These are phyloP conservation scores for Colletotrichum simmondsii DNA, from an alignment of 2,329 filamentous ascomycete species.

Conservation along the genomic window DNA sequence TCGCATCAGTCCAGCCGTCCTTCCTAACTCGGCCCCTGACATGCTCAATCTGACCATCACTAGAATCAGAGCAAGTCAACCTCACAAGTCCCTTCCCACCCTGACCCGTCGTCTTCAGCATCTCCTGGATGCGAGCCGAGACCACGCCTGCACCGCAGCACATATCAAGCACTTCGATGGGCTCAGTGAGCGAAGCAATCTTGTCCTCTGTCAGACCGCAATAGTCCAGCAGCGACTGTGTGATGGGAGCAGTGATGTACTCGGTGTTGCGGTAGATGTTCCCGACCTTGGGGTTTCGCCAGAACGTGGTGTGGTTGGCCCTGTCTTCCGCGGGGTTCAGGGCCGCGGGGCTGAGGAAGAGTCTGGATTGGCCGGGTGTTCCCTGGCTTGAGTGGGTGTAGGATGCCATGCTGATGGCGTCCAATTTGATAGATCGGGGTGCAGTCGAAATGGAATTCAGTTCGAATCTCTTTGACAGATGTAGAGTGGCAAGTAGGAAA, in stretches of 20 bases:
- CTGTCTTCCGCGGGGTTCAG: background rate
- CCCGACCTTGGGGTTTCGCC: background rate
- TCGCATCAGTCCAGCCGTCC: constrained; percentile 4
- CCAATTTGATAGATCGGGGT: too few species aligned
- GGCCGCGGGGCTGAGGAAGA: constrained; percentile 6
- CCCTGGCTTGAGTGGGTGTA: background rate
- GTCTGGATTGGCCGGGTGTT: constrained; percentile 3
- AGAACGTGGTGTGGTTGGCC: constrained; percentile 7
- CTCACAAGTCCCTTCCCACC: background rate
- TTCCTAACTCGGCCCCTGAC: background rate
- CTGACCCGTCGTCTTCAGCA: background rate
- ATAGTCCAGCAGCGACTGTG: background rate
- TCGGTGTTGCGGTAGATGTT: constrained; percentile 16
- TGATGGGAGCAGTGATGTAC: background rate
- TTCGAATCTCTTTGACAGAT: too few species aligned
- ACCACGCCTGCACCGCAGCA: constrained; percentile 20
- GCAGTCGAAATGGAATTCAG: too few species aligned
- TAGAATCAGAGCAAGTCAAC: constrained; percentile 8
- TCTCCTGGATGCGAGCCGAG: background rate
- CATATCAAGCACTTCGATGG: constrained; percentile 16
- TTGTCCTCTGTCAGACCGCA: background rate
- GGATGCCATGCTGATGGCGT: too few species aligned
- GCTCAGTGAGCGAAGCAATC: background rate
- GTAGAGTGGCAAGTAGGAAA: too few species aligned
- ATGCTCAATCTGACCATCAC: background rate